Conservation (phyloP, 305 asterid species). For the Solanum hybrid region DNA sequence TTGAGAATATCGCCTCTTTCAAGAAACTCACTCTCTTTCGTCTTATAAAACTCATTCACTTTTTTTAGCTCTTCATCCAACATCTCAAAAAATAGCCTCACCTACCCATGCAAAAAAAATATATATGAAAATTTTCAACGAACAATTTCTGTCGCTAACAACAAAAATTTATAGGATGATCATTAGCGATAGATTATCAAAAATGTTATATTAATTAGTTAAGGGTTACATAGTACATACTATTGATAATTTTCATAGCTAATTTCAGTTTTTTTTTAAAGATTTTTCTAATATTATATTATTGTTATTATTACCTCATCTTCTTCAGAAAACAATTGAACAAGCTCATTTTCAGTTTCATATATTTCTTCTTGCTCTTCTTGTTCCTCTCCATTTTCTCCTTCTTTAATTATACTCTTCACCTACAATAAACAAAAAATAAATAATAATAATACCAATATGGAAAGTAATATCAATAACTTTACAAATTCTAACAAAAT, state of each 20-base stretch:
- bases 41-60: conserved; percentile 62
- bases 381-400: conserved; percentile 24
- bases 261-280: not conserved
- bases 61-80: conserved; percentile 68
- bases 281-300: not conserved
- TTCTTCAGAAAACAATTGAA: conserved; percentile 61
- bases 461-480: not conserved
- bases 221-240: not conserved
- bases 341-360: conserved; percentile 57
- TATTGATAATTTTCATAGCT: not conserved
- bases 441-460: no score
- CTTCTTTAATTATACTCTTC: conserved; percentile 25
- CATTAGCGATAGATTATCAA: not conserved
- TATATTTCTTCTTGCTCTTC: conserved; percentile 37
- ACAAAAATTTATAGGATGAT: not conserved
- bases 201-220: not conserved
- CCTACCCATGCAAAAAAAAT: conserved; percentile 27
- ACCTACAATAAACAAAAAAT: conserved; percentile 28
- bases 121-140: not conserved
- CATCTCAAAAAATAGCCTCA: conserved; percentile 49
- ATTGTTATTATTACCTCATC: conserved; percentile 49
- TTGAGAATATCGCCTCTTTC: conserved; percentile 66
- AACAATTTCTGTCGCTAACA: not conserved
- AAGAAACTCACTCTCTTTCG: conserved; percentile 63
- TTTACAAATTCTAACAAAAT: not conserved